Evolutionary conservation across 805 yeast species (phyloP).

Genomic region (Wickerhamiella sergipiensis): DNA sequence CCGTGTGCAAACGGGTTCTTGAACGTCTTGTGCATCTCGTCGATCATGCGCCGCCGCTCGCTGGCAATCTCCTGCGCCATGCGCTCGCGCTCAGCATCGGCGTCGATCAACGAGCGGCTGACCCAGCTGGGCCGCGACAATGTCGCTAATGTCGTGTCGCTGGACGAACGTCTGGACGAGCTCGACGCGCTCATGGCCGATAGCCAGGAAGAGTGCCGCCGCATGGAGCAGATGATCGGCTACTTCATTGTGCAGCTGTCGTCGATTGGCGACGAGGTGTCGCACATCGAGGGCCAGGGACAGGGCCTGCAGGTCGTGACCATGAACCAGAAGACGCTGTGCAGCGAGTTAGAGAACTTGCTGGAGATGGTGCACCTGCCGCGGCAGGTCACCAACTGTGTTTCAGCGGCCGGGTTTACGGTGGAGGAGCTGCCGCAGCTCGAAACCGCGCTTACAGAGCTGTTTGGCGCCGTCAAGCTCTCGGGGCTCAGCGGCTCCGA

Average conservation of each 20-base stretch:
- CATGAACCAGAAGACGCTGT: conserved; percentile 63
- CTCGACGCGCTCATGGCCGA: conserved; percentile 31
- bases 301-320: conserved; percentile 75
- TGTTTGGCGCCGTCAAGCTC: conserved; percentile 53
- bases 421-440: conserved; percentile 31
- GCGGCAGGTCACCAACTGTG: conserved; percentile 35
- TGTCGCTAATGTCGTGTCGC: conserved; percentile 39
- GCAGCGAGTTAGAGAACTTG: conserved; percentile 54
- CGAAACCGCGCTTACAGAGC: conserved; percentile 42
- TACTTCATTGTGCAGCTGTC: conserved; percentile 48
- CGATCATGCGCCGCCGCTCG: conserved; percentile 38
- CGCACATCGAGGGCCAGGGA: conserved; percentile 57
- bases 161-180: conserved; percentile 32
- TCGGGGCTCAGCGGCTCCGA: conserved; percentile 28
- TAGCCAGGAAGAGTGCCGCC: conserved; percentile 41
- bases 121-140: conserved; percentile 49
- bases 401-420: conserved; percentile 37
- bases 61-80: conserved; percentile 30
- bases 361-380: conserved; percentile 58
- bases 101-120: conserved; percentile 48
- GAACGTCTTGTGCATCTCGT: conserved; percentile 36
- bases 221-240: conserved; percentile 40
- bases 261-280: conserved; percentile 53
- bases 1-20: conserved; percentile 20
- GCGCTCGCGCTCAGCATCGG: conserved; percentile 32